Percentiles rank a stretch among this genome's conserved stretches.
These are phyloP conservation scores for Cladosporium sp. DNA, from an alignment of 2,329 filamentous ascomycete genomes.

Conservation along the genomic window DNA sequence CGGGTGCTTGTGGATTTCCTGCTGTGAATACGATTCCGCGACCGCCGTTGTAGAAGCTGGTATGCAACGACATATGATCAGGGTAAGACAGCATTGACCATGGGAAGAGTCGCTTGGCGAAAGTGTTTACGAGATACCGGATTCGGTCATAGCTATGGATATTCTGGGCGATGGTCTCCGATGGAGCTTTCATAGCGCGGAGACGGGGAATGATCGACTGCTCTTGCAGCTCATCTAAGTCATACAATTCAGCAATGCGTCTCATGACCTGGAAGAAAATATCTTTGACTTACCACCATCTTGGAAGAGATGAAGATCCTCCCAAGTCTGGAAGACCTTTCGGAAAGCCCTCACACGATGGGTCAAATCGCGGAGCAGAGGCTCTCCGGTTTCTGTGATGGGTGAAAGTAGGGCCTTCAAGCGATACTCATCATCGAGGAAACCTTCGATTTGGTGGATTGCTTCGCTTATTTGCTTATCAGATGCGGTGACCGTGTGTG, in stretches of 20 bases:
- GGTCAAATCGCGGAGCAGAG: constrained; percentile 17
- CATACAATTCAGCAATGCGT: neutral
- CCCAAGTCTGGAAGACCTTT: constrained; percentile 17
- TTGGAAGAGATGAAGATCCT: constrained; percentile 14
- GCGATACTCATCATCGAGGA: constrained; percentile 13
- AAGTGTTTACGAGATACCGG: constrained; percentile 37
- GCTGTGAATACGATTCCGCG: constrained; percentile 44
- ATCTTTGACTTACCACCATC: neutral
- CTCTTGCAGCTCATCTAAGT: neutral
- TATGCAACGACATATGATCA: constrained; percentile 43
- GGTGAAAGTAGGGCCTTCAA: constrained; percentile 15
- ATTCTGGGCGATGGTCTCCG: constrained; percentile 23
- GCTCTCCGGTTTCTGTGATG: constrained; percentile 15
- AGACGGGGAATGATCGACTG: constrained; percentile 14
- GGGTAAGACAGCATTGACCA: constrained; percentile 41
- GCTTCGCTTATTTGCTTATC: neutral
- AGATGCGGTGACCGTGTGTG: neutral
- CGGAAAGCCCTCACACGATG: constrained; percentile 16
- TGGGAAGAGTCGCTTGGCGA: constrained; percentile 38
- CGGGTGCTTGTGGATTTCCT: constrained; percentile 41
- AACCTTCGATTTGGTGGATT: constrained; percentile 3
- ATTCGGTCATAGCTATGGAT: constrained; percentile 39
- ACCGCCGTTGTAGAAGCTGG: constrained; percentile 40
- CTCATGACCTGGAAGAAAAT: neutral
- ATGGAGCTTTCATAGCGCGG: constrained; percentile 7